A percentile compares a stretch with the other conserved stretches of the same genome.
Evolutionary conservation across 2,329 filamentous ascomycete species (phyloP).

Genomic region (Exophiala dermatitidis): DNA sequence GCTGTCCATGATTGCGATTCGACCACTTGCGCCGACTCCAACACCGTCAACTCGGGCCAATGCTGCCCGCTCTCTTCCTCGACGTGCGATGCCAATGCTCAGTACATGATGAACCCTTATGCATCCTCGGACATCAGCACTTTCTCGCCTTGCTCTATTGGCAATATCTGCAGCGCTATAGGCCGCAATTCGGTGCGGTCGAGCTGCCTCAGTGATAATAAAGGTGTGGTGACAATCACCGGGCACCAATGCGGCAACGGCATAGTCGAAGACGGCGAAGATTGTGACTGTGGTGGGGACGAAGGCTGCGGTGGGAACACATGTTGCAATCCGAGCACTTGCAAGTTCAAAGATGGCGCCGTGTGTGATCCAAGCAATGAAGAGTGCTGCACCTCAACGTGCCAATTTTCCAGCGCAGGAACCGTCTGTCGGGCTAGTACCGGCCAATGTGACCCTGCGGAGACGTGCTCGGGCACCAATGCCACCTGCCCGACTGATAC

Average conservation of each 20-base stretch:
- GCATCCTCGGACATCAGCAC: conserved; percentile 63
- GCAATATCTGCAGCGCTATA: conserved; percentile 87
- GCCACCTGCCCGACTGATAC: conserved; percentile 68
- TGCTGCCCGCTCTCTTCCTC: conserved; percentile 70
- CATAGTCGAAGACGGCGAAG: conserved; percentile 87
- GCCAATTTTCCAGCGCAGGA: conserved; percentile 45
- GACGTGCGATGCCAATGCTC: conserved; percentile 66
- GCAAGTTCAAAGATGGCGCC: conserved; percentile 68
- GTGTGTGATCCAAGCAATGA: conserved; percentile 61
- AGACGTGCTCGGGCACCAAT: conserved; percentile 67
- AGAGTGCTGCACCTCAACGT: conserved; percentile 37
- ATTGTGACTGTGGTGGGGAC: conserved; percentile 87
- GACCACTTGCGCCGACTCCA: conserved; percentile 58
- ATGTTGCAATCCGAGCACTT: conserved; percentile 82
- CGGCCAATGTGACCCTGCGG: conserved; percentile 75
- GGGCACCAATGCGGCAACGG: conserved; percentile 90
- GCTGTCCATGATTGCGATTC: conserved; percentile 86
- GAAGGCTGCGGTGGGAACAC: conserved; percentile 63
- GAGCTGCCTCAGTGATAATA: conserved; percentile 76
- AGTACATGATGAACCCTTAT: conserved; percentile 94
- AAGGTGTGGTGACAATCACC: conserved; percentile 69
- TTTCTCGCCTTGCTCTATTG: conserved; percentile 84
- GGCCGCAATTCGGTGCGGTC: conserved; percentile 68
- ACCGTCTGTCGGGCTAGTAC: conserved; percentile 75
- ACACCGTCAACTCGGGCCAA: conserved; percentile 52